Evolutionary conservation across 163 green algal genomes (phyloP).

Genomic region (Scenedesmus sp.): DNA sequence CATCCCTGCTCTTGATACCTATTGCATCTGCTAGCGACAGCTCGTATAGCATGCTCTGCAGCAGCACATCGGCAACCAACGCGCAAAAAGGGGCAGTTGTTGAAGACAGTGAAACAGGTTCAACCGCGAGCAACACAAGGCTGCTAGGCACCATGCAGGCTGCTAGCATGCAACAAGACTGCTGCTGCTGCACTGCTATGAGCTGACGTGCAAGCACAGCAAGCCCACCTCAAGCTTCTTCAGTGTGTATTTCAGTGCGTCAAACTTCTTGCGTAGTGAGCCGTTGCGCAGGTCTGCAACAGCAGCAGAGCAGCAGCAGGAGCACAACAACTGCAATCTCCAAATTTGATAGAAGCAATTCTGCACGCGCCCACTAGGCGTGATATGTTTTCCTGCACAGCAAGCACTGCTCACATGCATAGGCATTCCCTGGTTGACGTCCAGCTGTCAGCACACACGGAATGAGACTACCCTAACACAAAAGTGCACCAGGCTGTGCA

Average conservation of each 20-base stretch:
- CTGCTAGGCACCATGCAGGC: neutral
- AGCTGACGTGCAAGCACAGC: neutral
- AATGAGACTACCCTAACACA: too few relatives aligned
- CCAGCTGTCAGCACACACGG: too few relatives aligned
- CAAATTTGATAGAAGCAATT: too few relatives aligned
- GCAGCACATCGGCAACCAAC: neutral
- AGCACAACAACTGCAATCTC: too few relatives aligned
- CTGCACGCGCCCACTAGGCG: too few relatives aligned
- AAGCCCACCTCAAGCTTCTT: conserved; percentile 76
- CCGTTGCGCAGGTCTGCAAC: conserved; percentile 82
- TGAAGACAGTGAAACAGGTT: neutral
- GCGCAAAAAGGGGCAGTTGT: neutral
- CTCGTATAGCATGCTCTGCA: conserved; percentile 87
- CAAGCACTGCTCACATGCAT: too few relatives aligned
- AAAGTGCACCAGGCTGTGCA: neutral
- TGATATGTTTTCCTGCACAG: too few relatives aligned
- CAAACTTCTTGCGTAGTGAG: conserved; percentile 83
- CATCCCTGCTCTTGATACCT: conserved; percentile 36
- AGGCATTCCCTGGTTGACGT: too few relatives aligned
- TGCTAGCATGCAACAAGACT: neutral
- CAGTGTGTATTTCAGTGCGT: conserved; percentile 87
- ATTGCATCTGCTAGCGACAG: conserved; percentile 75
- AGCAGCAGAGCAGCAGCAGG: neutral
- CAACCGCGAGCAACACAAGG: neutral
- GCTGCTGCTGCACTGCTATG: neutral